phyloP scores from a whole-genome alignment of 345 rosid genomes.

The Garcia nutans region DNA sequence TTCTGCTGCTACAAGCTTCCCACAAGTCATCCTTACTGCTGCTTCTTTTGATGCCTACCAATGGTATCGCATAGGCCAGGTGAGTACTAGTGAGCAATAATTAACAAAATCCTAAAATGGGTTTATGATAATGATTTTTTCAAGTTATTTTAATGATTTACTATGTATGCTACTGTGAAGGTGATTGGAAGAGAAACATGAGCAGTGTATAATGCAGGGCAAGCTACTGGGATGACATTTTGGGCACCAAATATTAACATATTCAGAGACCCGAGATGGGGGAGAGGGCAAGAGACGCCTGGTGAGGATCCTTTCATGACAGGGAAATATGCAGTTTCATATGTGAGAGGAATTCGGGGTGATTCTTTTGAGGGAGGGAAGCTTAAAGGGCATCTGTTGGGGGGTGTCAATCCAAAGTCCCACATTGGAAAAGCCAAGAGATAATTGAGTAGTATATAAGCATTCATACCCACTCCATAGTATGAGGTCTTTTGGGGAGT shows the following conservation, averaged over 20 bases:
- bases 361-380: conserved; percentile 32
- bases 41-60: conserved; percentile 67
- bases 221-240: conserved; percentile 32
- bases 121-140: too few relatives aligned
- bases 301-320: conserved; percentile 34
- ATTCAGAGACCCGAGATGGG: conserved; percentile 40
- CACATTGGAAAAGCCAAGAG: too few relatives aligned
- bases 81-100: neutral
- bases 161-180: neutral
- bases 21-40: conserved; percentile 77
- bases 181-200: conserved; percentile 32
- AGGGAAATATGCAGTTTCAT: conserved; percentile 30
- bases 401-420: too few relatives aligned
- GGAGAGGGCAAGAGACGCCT: conserved; percentile 37
- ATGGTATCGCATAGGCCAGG: conserved; percentile 92
- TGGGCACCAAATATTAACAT: conserved; percentile 38
- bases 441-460: too few relatives aligned
- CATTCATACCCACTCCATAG: too few relatives aligned
- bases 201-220: conserved; percentile 34
- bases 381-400: conserved; percentile 29
- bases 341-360: conserved; percentile 34
- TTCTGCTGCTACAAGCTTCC: conserved; percentile 82
- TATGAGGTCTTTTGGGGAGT: too few relatives aligned
- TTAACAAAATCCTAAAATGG: too few relatives aligned
- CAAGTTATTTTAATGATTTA: neutral